Conservation (phyloP, 2,329 filamentous ascomycete genomes). For the Pseudogymnoascus sp. region DNA sequence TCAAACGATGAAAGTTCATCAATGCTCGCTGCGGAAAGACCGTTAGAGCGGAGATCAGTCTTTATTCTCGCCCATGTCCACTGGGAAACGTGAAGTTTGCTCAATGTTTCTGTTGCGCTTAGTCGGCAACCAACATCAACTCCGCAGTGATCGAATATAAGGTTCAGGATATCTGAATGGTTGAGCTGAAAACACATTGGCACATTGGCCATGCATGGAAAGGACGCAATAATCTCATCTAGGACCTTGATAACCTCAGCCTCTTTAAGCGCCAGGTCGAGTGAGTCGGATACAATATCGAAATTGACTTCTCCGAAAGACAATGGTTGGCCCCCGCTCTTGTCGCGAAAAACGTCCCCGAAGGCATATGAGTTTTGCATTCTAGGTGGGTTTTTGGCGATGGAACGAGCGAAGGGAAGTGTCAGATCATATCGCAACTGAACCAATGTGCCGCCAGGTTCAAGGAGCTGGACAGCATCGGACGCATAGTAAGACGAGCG, state of each 20-base stretch:
- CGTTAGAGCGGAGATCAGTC: slow-evolving; percentile 62
- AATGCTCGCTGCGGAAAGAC: slow-evolving; percentile 79
- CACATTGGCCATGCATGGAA: slow-evolving; percentile 64
- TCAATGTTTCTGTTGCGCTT: slow-evolving; percentile 73
- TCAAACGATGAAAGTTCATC: slow-evolving; percentile 89
- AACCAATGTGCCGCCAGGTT: slow-evolving; percentile 76
- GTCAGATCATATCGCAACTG: slow-evolving; percentile 94
- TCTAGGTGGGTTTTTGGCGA: slow-evolving; percentile 65
- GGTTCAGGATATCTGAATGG: slow-evolving; percentile 76
- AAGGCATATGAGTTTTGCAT: slow-evolving; percentile 78
- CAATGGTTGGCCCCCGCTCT: slow-evolving; percentile 71
- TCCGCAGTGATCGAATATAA: slow-evolving; percentile 85
- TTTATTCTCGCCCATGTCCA: slow-evolving; percentile 79
- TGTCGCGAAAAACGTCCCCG: slow-evolving; percentile 78
- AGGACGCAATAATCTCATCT: slow-evolving; percentile 78
- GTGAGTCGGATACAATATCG: slow-evolving; percentile 81
- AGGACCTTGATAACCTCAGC: slow-evolving; percentile 90
- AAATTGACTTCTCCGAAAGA: slow-evolving; percentile 90
- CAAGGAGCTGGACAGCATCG: slow-evolving; percentile 73
- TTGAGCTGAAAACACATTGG: slow-evolving; percentile 87
- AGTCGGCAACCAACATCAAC: slow-evolving; percentile 63
- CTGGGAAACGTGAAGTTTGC: slow-evolving; percentile 75
- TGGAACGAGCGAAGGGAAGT: slow-evolving; percentile 74
- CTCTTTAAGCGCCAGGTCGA: slow-evolving; percentile 82
- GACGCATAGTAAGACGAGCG: slow-evolving; percentile 68